phyloP scores from a whole-genome alignment of 768 basidiomycete genomes.

The Tylopilus sp. region DNA sequence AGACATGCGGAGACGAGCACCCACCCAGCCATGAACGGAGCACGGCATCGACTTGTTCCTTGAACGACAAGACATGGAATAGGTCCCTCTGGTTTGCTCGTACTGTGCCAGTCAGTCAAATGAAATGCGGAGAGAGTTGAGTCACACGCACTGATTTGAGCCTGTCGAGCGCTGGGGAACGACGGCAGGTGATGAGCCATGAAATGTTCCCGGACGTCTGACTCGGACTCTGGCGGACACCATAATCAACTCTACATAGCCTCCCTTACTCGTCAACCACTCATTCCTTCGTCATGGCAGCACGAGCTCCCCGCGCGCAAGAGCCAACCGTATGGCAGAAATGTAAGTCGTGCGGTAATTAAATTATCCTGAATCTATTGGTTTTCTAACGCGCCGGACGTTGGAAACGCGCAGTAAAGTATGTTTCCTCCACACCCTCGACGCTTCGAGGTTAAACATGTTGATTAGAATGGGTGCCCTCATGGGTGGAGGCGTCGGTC shows the following conservation, averaged over 20 bases:
- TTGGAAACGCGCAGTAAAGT: slow-evolving; percentile 52
- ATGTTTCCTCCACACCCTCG: slow-evolving; percentile 21
- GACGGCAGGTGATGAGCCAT: slow-evolving; percentile 34
- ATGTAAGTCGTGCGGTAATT: slow-evolving; percentile 41
- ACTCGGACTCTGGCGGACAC: slow-evolving; percentile 5
- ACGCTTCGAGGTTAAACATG: slow-evolving; percentile 4
- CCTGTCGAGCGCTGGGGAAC: slow-evolving; percentile 78
- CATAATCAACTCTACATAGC: not conserved
- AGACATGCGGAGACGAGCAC: slow-evolving; percentile 14
- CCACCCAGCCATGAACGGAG: slow-evolving; percentile 76
- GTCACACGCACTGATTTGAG: slow-evolving; percentile 74
- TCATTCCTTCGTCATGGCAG: slow-evolving; percentile 19
- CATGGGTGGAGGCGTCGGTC: slow-evolving; percentile 91
- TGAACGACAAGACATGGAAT: slow-evolving; percentile 70
- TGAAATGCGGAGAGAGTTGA: not conserved
- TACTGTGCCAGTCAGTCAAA: slow-evolving; percentile 43
- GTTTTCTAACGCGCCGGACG: slow-evolving; percentile 12
- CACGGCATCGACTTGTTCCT: slow-evolving; percentile 71
- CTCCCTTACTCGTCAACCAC: not conserved
- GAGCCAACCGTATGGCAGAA: slow-evolving; percentile 76
- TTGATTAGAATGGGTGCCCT: slow-evolving; percentile 81
- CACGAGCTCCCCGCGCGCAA: slow-evolving; percentile 36
- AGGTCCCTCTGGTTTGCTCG: slow-evolving; percentile 82
- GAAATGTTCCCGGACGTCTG: not conserved
- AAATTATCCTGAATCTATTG: not conserved